A percentile compares a stretch with the other conserved stretches of the same genome.
phyloP scores from a whole-genome alignment of 352 stramenopile genomes.

The Elongisporangium senticosum region DNA sequence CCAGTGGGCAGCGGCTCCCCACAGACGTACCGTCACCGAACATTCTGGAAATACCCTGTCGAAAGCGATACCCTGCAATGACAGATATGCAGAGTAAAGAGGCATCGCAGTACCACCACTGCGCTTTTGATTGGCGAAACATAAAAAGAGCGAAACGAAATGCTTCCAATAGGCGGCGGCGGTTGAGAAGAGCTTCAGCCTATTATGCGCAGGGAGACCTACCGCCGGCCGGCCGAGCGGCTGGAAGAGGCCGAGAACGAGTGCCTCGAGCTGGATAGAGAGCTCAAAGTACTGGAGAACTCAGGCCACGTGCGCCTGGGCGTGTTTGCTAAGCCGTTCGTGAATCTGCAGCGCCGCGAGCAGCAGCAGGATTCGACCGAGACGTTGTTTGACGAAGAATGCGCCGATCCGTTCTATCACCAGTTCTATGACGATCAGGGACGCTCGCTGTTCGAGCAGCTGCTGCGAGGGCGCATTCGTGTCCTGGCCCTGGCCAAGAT shows the following conservation, averaged over 20 bases:
- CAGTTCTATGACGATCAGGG: slow-evolving; percentile 60
- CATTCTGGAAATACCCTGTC: neutral
- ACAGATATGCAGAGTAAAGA: neutral
- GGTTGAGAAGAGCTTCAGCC: neutral
- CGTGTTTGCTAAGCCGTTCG: slow-evolving; percentile 51
- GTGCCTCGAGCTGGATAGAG: slow-evolving; percentile 28
- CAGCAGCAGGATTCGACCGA: slow-evolving; percentile 20
- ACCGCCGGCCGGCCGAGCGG: slow-evolving; percentile 19
- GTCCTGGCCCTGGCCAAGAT: slow-evolving; percentile 50
- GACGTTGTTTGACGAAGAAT: slow-evolving; percentile 22
- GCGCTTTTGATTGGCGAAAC: neutral
- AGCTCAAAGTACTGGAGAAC: slow-evolving; percentile 62
- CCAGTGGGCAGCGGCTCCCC: neutral
- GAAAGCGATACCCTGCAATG: neutral
- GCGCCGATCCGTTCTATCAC: slow-evolving; percentile 47
- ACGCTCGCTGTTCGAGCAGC: slow-evolving; percentile 47
- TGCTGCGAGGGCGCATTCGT: slow-evolving; percentile 51
- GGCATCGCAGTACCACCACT: neutral
- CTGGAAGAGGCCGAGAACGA: slow-evolving; percentile 15
- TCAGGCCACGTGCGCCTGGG: slow-evolving; percentile 49
- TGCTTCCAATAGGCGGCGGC: no score
- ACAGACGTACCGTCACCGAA: neutral
- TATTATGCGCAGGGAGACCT: slow-evolving; percentile 1
- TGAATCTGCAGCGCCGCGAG: slow-evolving; percentile 3
- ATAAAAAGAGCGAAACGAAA: neutral